phyloP scores from a whole-genome alignment of 2,329 filamentous ascomycete species.

The Colletotrichum eremochloae region DNA sequence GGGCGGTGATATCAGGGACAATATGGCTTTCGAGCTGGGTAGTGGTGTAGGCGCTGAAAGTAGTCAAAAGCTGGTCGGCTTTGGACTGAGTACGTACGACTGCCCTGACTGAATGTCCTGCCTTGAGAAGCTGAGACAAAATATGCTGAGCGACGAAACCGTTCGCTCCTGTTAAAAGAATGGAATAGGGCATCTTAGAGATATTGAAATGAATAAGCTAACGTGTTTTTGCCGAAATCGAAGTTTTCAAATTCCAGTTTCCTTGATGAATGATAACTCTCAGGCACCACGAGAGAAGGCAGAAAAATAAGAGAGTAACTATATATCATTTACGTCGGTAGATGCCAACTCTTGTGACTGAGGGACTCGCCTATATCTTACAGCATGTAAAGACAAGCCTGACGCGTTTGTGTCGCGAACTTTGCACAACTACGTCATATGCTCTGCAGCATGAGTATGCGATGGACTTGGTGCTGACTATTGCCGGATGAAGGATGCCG shows the following conservation, averaged over 20 bases:
- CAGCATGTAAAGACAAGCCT: not conserved
- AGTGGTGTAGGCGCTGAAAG: not conserved
- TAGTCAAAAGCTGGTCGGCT: not conserved
- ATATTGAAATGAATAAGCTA: not conserved
- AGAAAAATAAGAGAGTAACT: not conserved
- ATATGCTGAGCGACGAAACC: not conserved
- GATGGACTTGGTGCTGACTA: not conserved
- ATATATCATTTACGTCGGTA: not conserved
- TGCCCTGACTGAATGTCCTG: not conserved
- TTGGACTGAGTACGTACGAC: not conserved
- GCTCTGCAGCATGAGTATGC: not conserved
- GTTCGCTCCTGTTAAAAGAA: not conserved
- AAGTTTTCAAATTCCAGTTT: not conserved
- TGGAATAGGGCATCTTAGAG: not conserved
- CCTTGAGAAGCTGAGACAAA: not conserved
- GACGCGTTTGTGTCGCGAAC: not conserved
- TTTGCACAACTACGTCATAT: not conserved
- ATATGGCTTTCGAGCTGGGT: slow-evolving; percentile 7
- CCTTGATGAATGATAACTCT: not conserved
- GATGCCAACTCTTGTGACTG: not conserved
- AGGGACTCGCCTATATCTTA: no score
- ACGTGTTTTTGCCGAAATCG: not conserved
- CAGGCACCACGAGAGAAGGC: not conserved
- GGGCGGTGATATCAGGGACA: slow-evolving; percentile 52
- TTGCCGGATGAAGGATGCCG: not conserved